Percentiles rank a stretch among this genome's conserved stretches.
These are phyloP conservation scores for Paraleonurus japonicus DNA, from an alignment of 257 asterid genomes.

Conservation along the genomic window DNA sequence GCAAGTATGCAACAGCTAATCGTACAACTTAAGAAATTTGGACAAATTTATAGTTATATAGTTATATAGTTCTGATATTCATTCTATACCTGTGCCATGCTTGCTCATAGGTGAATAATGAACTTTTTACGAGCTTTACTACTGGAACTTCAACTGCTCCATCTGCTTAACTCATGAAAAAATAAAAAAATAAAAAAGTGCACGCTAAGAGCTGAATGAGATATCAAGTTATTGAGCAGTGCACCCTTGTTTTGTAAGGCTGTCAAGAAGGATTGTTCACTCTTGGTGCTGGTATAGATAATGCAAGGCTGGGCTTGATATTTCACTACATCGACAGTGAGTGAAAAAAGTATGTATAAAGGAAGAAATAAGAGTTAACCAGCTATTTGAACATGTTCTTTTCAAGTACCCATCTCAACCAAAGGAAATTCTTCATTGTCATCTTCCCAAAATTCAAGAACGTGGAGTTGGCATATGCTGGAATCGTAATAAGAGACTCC, in stretches of 20 bases:
- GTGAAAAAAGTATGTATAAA: slow-evolving; percentile 8
- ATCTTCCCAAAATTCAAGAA: slow-evolving; percentile 93
- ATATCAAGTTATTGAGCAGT: slow-evolving; percentile 29
- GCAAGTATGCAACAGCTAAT: slow-evolving; percentile 11
- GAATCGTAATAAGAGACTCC: slow-evolving; percentile 91
- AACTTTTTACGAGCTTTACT: slow-evolving; percentile 87
- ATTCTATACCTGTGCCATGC: slow-evolving; percentile 94
- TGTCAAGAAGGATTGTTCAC: slow-evolving; percentile 74
- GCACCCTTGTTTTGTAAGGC: slow-evolving; percentile 81
- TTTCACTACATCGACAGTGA: slow-evolving; percentile 55
- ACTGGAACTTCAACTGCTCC: slow-evolving; percentile 58
- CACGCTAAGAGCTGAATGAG: slow-evolving; percentile 27
- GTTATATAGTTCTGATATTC: neutral
- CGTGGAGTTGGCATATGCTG: slow-evolving; percentile 66
- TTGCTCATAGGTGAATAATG: slow-evolving; percentile 92
- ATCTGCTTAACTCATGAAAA: slow-evolving; percentile 46
- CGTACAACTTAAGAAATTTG: neutral
- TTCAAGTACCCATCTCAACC: slow-evolving; percentile 77
- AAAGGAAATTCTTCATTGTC: slow-evolving; percentile 63
- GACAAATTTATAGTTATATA: slow-evolving; percentile 9
- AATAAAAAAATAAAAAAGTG: neutral
- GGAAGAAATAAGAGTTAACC: slow-evolving; percentile 21
- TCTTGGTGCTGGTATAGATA: slow-evolving; percentile 91
- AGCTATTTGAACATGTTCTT: slow-evolving; percentile 16
- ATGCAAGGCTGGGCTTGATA: slow-evolving; percentile 85